Conservation (phyloP, 768 basidiomycete species). For the Saitozyma podzolica region DNA sequence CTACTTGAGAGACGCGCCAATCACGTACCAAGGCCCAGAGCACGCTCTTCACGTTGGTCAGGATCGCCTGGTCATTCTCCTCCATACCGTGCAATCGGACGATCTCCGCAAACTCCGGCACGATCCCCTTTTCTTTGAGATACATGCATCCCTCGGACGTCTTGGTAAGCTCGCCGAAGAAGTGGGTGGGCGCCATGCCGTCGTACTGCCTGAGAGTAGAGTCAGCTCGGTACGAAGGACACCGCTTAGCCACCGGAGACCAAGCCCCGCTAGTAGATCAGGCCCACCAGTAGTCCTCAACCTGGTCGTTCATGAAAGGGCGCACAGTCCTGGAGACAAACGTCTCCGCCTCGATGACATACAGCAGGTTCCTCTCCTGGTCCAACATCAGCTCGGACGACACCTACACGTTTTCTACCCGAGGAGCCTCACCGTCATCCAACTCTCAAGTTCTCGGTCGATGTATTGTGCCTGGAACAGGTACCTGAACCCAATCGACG, state of each 20-base stretch:
- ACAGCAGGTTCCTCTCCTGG: constrained; percentile 88
- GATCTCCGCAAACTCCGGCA: constrained; percentile 84
- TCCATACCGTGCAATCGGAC: constrained; percentile 85
- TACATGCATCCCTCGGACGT: constrained; percentile 92
- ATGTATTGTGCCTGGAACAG: constrained; percentile 90
- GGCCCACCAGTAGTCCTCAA: constrained; percentile 45
- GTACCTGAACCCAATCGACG: constrained; percentile 86
- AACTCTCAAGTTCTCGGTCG: constrained; percentile 89
- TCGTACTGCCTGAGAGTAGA: constrained; percentile 28
- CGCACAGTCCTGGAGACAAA: constrained; percentile 63
- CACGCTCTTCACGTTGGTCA: constrained; percentile 88
- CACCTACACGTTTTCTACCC: neutral
- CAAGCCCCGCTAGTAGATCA: too few relatives aligned
- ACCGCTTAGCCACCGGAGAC: neutral
- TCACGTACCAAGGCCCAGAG: constrained; percentile 89
- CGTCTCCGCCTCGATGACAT: constrained; percentile 91
- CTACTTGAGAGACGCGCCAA: neutral
- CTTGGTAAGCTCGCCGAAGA: constrained; percentile 97
- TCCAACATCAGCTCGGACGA: constrained; percentile 20
- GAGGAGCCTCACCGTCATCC: constrained; percentile 75
- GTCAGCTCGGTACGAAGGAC: neutral
- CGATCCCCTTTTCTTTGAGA: constrained; percentile 85
- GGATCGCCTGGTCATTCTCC: constrained; percentile 75
- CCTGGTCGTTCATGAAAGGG: constrained; percentile 35
- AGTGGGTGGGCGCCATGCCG: constrained; percentile 81